A percentile compares a stretch with the other conserved stretches of the same genome.
Conservation (phyloP, 257 asterid species). For the Catharanthus roseus region DNA sequence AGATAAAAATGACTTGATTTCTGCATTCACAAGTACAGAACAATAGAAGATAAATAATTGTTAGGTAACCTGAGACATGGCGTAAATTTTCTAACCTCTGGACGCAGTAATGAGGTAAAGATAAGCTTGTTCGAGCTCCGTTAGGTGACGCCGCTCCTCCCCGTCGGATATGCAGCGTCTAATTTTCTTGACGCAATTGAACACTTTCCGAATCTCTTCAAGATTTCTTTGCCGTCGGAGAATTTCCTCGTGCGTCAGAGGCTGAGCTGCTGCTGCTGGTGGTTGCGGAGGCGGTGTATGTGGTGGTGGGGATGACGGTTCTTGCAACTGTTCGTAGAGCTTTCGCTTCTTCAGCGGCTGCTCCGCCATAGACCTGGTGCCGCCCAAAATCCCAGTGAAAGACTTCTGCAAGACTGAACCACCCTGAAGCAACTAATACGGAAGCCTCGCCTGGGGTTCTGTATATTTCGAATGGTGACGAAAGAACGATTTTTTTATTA, state of each 20-base stretch:
- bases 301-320: conserved; percentile 38
- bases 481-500: too few species aligned
- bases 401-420: neutral
- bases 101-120: conserved; percentile 68
- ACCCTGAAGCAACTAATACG: too few species aligned
- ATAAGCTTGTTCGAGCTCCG: conserved; percentile 67
- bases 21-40: neutral
- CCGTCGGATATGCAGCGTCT: conserved; percentile 42
- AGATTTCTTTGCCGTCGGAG: conserved; percentile 57
- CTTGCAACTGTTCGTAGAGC: conserved; percentile 29
- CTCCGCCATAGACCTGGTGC: conserved; percentile 41
- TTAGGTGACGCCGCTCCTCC: conserved; percentile 32
- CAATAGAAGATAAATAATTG: neutral
- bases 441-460: too few species aligned
- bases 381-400: neutral
- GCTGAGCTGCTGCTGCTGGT: conserved; percentile 42
- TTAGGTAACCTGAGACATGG: neutral
- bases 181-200: conserved; percentile 60
- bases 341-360: conserved; percentile 51
- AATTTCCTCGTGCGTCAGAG: conserved; percentile 64
- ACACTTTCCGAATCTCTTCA: conserved; percentile 74
- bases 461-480: too few species aligned
- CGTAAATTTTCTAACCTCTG: conserved; percentile 45
- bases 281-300: conserved; percentile 40
- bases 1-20: neutral